Evolutionary conservation across 73 alveolate genomes (phyloP).

Genomic region (Paramecium biaurelia): DNA sequence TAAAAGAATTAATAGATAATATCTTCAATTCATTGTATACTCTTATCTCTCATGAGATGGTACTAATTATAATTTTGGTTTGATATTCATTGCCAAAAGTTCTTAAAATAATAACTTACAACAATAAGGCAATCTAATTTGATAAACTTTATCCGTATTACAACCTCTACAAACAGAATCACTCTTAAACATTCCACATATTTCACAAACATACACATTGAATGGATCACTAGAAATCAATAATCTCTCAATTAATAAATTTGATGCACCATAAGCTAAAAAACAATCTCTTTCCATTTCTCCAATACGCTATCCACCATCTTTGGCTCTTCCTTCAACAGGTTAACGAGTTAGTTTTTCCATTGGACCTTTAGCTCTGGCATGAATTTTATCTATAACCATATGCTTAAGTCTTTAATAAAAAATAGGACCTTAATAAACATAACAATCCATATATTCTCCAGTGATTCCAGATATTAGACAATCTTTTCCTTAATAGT

Average conservation of each 20-base stretch:
- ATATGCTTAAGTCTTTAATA: conserved; percentile 99
- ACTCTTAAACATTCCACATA: conserved; percentile 91
- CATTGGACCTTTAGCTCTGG: conserved; percentile 98
- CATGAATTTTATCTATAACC: conserved; percentile 99
- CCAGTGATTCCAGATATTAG: conserved; percentile 98
- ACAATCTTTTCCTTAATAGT: conserved; percentile 94
- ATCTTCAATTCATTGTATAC: conserved; percentile 31
- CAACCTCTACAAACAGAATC: conserved; percentile 80
- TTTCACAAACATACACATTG: conserved; percentile 92
- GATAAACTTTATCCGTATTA: conserved; percentile 54
- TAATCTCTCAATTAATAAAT: conserved; percentile 94
- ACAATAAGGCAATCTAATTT: conserved; percentile 92
- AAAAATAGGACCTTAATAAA: conserved; percentile 97
- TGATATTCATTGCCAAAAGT: conserved; percentile 66
- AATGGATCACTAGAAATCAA: conserved; percentile 95
- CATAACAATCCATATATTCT: conserved; percentile 94
- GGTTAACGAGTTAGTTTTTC: conserved; percentile 97
- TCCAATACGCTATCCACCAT: conserved; percentile 95
- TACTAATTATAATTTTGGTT: conserved; percentile 65
- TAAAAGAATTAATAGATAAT: not conserved
- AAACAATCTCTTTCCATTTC: conserved; percentile 99
- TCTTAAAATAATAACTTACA: conserved; percentile 97
- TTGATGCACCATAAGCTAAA: conserved; percentile 98
- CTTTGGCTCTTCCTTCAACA: conserved; percentile 98
- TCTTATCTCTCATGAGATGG: conserved; percentile 51